phyloP scores from a whole-genome alignment of 257 asterid species.

The Lithospermum erythrorhizon region DNA sequence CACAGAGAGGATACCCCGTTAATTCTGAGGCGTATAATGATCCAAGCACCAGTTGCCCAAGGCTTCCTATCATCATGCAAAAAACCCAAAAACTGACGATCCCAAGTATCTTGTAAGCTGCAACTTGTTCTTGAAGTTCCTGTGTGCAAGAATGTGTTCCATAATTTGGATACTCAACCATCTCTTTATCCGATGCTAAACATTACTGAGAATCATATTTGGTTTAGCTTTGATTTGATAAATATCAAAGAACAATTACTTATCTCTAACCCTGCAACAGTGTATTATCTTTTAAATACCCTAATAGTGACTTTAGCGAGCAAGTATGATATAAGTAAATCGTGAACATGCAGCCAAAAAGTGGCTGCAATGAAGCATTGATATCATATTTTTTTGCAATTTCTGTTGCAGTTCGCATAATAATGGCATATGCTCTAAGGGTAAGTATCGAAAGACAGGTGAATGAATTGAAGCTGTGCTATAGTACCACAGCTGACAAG shows the following conservation, averaged over 20 bases:
- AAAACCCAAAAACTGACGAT: slow-evolving; percentile 13
- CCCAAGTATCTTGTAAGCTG: slow-evolving; percentile 34
- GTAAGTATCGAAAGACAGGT: no score
- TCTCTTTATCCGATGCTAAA: not conserved
- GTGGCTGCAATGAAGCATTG: not conserved
- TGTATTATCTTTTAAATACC: no score
- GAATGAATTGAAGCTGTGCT: no score
- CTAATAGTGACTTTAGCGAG: not conserved
- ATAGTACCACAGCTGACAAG: no score
- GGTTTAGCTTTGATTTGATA: not conserved
- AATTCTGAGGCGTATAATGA: slow-evolving; percentile 84
- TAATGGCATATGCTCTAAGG: no score
- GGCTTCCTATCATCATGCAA: slow-evolving; percentile 68
- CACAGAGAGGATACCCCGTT: slow-evolving; percentile 82
- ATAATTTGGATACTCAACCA: not conserved
- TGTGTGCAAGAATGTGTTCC: not conserved
- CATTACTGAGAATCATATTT: not conserved
- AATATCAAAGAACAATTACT: not conserved
- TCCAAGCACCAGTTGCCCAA: slow-evolving; percentile 66
- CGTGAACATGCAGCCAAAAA: not conserved
- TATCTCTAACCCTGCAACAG: not conserved
- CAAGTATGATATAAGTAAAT: not conserved
- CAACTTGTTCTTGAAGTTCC: slow-evolving; percentile 17
- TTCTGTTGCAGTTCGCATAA: no score
- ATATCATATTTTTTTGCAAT: no score